Evolutionary conservation across 2,329 filamentous ascomycete species (phyloP).

Genomic region (Rutstroemia sp.): DNA sequence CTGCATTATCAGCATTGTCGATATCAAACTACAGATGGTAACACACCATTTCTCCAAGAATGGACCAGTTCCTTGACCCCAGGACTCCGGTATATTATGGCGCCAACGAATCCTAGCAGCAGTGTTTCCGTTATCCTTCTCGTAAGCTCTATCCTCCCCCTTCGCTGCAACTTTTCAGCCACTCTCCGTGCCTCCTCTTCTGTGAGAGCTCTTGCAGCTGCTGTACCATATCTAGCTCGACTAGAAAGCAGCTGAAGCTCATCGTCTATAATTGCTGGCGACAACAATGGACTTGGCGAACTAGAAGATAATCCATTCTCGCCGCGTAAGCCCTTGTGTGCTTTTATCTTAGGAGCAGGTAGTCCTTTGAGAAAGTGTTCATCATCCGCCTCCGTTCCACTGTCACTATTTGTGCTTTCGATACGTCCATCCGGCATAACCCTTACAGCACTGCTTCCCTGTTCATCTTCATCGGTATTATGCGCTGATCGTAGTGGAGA

Average conservation of each 20-base stretch:
- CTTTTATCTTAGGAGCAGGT: conserved; percentile 65
- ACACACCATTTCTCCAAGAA: conserved; percentile 43
- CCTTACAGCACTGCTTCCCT: conserved; percentile 11
- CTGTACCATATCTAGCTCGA: conserved; percentile 7
- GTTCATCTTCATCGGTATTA: conserved; percentile 27
- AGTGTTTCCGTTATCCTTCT: conserved; percentile 46
- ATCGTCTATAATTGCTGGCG: conserved; percentile 39
- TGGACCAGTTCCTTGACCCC: conserved; percentile 39
- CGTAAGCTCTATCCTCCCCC: conserved; percentile 41
- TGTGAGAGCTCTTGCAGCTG: conserved; percentile 3
- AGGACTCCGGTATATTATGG: conserved; percentile 37
- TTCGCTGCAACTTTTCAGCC: conserved; percentile 32
- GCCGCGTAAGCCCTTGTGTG: conserved; percentile 71
- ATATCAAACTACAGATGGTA: not conserved
- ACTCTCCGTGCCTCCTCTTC: conserved; percentile 19
- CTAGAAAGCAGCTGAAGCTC: conserved; percentile 11
- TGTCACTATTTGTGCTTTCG: conserved; percentile 62
- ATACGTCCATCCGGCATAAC: conserved; percentile 14
- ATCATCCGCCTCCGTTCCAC: conserved; percentile 91
- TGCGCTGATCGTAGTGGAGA: conserved; percentile 23
- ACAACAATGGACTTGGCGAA: conserved; percentile 46
- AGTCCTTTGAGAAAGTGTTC: conserved; percentile 82
- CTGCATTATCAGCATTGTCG: conserved; percentile 21
- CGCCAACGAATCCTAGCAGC: conserved; percentile 42
- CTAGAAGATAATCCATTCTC: conserved; percentile 47